Evolutionary conservation across 768 basidiomycete species (phyloP).

Genomic region (Chalciporus sphaerocephalus): DNA sequence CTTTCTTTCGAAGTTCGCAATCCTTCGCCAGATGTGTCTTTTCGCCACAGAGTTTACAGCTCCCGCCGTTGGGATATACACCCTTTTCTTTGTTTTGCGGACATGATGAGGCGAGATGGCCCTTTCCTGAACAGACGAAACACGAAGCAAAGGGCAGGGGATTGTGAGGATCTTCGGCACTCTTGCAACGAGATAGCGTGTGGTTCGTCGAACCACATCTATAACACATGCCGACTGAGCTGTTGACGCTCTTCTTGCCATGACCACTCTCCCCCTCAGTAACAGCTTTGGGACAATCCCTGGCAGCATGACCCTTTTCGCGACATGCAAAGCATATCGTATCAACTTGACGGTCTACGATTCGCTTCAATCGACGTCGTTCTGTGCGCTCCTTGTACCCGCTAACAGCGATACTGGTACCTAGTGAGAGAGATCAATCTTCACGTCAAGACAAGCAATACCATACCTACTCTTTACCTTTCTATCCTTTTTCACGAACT

Average conservation of each 20-base stretch:
- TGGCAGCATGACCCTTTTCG: slow-evolving; percentile 76
- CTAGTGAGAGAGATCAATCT: slow-evolving; percentile 26
- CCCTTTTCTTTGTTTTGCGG: slow-evolving; percentile 76
- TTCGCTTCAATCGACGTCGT: slow-evolving; percentile 59
- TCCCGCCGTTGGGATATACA: slow-evolving; percentile 87
- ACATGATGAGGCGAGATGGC: slow-evolving; percentile 83
- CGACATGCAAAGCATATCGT: slow-evolving; percentile 88
- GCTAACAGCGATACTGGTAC: slow-evolving; percentile 9
- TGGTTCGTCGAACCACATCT: slow-evolving; percentile 81
- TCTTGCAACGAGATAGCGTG: slow-evolving; percentile 72
- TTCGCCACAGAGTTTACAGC: slow-evolving; percentile 84
- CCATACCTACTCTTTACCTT: slow-evolving; percentile 21
- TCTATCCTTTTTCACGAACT: slow-evolving; percentile 29
- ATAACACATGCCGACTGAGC: slow-evolving; percentile 60
- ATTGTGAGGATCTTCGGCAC: slow-evolving; percentile 53
- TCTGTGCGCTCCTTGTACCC: slow-evolving; percentile 43
- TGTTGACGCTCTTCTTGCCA: slow-evolving; percentile 22
- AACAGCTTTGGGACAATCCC: slow-evolving; percentile 60
- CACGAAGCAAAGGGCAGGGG: slow-evolving; percentile 87
- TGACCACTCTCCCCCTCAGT: slow-evolving; percentile 18
- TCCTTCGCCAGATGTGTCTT: slow-evolving; percentile 83
- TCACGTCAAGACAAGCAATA: background rate
- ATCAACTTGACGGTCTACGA: slow-evolving; percentile 47
- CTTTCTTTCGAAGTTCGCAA: slow-evolving; percentile 62
- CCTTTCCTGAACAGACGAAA: slow-evolving; percentile 81